Evolutionary conservation across 2,329 filamentous ascomycete species (phyloP).

Genomic region (Amesomyces nigricolor): DNA sequence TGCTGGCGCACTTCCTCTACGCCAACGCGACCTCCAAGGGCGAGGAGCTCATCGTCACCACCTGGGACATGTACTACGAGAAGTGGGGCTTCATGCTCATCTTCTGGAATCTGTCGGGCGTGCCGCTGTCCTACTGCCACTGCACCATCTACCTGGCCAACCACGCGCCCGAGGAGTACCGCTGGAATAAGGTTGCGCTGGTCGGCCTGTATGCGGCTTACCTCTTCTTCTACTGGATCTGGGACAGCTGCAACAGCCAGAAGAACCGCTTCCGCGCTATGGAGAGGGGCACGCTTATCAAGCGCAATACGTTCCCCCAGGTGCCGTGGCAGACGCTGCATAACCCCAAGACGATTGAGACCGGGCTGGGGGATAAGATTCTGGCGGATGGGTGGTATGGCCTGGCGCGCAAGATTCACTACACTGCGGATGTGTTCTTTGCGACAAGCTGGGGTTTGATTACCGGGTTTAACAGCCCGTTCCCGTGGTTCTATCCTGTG

Average conservation of each 20-base stretch:
- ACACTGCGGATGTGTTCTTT: conserved; percentile 75
- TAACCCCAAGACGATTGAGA: conserved; percentile 67
- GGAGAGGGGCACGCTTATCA: conserved; percentile 58
- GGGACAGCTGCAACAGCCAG: conserved; percentile 77
- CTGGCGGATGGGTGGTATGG: conserved; percentile 74
- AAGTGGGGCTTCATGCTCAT: conserved; percentile 88
- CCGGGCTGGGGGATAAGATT: conserved; percentile 62
- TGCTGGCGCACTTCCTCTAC: conserved; percentile 77
- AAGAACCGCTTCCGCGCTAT: conserved; percentile 75
- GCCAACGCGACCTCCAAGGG: conserved; percentile 78
- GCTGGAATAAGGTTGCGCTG: conserved; percentile 59
- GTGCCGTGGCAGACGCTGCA: conserved; percentile 70
- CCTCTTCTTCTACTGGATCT: conserved; percentile 74
- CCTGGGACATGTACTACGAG: conserved; percentile 87
- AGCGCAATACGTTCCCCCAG: conserved; percentile 71
- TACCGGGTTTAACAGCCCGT: conserved; percentile 70
- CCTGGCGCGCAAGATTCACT: conserved; percentile 70
- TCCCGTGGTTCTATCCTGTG: conserved; percentile 83
- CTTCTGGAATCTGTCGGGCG: conserved; percentile 82
- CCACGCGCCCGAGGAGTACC: conserved; percentile 64
- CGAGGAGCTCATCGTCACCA: conserved; percentile 73
- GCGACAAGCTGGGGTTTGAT: conserved; percentile 74
- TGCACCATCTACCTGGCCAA: conserved; percentile 75
- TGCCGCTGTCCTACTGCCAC: conserved; percentile 77
- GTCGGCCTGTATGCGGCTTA: conserved; percentile 57